Evolutionary conservation across 768 basidiomycete genomes (phyloP).

Genomic region (Russula lepida): DNA sequence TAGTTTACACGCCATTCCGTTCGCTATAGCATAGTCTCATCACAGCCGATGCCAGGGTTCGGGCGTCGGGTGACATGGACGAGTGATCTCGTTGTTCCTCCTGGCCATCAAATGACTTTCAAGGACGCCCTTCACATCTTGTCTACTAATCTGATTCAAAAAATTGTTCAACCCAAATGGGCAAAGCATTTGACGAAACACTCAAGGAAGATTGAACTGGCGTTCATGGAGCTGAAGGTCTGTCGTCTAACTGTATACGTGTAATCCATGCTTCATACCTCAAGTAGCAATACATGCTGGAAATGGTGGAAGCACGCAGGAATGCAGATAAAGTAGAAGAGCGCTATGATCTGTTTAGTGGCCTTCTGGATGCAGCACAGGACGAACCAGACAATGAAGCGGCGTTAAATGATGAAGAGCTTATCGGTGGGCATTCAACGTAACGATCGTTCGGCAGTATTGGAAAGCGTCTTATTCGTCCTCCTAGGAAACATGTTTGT

Average conservation of each 20-base stretch:
- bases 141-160: constrained; percentile 31
- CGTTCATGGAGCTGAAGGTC: constrained; percentile 40
- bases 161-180: constrained; percentile 35
- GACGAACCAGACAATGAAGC: constrained; percentile 11
- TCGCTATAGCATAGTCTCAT: neutral
- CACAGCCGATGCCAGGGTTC: constrained; percentile 29
- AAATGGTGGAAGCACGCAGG: constrained; percentile 23
- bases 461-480: no score
- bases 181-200: constrained; percentile 31
- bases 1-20: neutral
- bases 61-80: constrained; percentile 44
- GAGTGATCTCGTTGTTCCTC: constrained; percentile 33
- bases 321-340: constrained; percentile 19
- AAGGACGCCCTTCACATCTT: constrained; percentile 41
- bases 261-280: neutral
- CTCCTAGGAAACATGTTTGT: constrained; percentile 26
- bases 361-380: constrained; percentile 22
- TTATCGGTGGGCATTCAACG: constrained; percentile 11
- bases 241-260: neutral
- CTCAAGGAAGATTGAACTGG: constrained; percentile 28
- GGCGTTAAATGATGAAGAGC: constrained; percentile 22
- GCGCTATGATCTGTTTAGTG: constrained; percentile 25
- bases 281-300: constrained; percentile 24
- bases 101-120: constrained; percentile 41
- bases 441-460: no score